Conservation (phyloP, 768 basidiomycete species). For the Lyophyllum atratum region DNA sequence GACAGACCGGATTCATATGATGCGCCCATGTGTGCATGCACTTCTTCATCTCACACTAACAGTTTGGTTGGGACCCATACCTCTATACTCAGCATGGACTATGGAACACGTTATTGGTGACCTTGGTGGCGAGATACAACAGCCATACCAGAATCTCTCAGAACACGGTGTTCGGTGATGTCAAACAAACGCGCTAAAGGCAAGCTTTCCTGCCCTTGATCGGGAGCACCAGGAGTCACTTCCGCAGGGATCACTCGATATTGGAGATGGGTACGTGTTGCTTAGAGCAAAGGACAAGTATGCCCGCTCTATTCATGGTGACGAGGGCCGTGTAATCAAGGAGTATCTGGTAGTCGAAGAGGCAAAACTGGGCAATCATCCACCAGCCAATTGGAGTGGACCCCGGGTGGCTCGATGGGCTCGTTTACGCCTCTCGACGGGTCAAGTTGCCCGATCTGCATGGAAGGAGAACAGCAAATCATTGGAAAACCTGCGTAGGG, state of each 20-base stretch:
- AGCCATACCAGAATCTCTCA: constrained; percentile 28
- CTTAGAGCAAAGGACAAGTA: neutral
- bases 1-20: constrained; percentile 31
- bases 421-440: constrained; percentile 35
- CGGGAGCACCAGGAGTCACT: neutral
- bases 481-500: constrained; percentile 12
- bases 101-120: constrained; percentile 34
- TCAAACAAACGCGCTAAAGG: constrained; percentile 21
- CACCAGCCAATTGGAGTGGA: neutral
- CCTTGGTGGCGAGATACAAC: constrained; percentile 26
- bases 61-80: constrained; percentile 22
- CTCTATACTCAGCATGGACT: constrained; percentile 25
- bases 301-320: neutral
- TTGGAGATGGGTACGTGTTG: constrained; percentile 6
- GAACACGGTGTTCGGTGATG: constrained; percentile 15
- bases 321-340: neutral
- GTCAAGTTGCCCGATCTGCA: constrained; percentile 33
- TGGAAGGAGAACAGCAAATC: constrained; percentile 29
- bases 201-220: neutral
- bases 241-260: constrained; percentile 1
- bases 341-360: constrained; percentile 8
- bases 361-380: neutral
- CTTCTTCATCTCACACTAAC: constrained; percentile 29
- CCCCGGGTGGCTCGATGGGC: constrained; percentile 30
- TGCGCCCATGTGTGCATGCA: constrained; percentile 31